phyloP scores from a whole-genome alignment of 805 yeast species.

The Priceomyces melissophilus region DNA sequence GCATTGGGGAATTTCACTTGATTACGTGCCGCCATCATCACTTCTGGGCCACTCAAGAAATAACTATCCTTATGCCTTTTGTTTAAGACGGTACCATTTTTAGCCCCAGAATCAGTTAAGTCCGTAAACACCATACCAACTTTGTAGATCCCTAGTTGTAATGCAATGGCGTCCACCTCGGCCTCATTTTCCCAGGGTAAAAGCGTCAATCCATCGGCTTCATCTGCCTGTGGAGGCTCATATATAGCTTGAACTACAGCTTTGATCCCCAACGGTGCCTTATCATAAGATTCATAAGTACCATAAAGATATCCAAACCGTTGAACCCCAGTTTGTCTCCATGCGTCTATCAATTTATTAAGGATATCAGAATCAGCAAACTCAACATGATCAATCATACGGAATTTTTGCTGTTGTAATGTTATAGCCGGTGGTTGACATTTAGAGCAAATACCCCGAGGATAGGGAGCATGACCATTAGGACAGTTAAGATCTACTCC shows the following conservation, averaged over 20 bases:
- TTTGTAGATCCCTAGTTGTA: conserved; percentile 56
- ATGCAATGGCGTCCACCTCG: conserved; percentile 52
- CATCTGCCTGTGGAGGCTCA: conserved; percentile 88
- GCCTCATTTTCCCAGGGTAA: conserved; percentile 54
- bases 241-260: conserved; percentile 92
- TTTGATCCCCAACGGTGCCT: conserved; percentile 89
- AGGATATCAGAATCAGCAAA: conserved; percentile 71
- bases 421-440: conserved; percentile 97
- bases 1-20: conserved; percentile 64
- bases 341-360: conserved; percentile 80
- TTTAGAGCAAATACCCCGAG: conserved; percentile 89
- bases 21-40: conserved; percentile 74
- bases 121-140: conserved; percentile 91
- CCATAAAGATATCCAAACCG: conserved; percentile 87
- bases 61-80: conserved; percentile 91
- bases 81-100: conserved; percentile 86
- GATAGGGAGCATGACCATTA: conserved; percentile 91
- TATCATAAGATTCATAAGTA: conserved; percentile 67
- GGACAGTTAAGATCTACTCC: conserved; percentile 62
- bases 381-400: conserved; percentile 98
- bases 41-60: conserved; percentile 85
- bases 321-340: conserved; percentile 89
- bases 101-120: conserved; percentile 78
- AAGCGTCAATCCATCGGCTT: conserved; percentile 75
- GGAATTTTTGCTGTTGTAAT: conserved; percentile 78